Evolutionary conservation across 78 protist species (phyloP), one percentile per base, ranked within the genome.

Genomic region (Dictyostelium firmibasis): DNA sequence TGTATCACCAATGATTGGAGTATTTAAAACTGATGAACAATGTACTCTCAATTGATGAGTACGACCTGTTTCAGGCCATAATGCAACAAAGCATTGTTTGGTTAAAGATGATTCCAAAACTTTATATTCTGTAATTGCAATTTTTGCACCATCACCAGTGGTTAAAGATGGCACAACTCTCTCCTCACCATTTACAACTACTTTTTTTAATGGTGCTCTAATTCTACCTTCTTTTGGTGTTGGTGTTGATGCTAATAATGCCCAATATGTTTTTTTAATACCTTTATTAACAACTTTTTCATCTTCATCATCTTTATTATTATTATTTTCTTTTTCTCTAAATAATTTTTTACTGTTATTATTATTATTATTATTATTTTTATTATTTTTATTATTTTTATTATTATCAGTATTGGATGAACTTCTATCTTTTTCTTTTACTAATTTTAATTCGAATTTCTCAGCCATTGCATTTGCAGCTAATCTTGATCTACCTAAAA

Each of bases 41-140:
- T 89, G 94, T 1, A 89, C 94, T 69, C 97, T 81, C 1, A 91
- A 57, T 69, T 95, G 97, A 86, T 89, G 95, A 4, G 86, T 83
- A 67, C 97, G 72, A 41, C 94, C 91, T 53, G 97, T 95, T 50
- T 85, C 94, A n/a, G 97, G 97, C 78, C 82, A 91, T 8, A 95
- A 60, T 16, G 67, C 10, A 29, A 95, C 83, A 44, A 95, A 89
- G 27, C 82, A 86, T 67, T 83, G 50, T 25, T 89, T 50, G 0
- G 82, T 35, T 18, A 86, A 20, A 13, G 83, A 50, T 53, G 35
- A 53, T 53, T 86, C 84, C 23, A 84, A n/a, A 9, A 95, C 93
- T 33, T 81, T 35, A 5, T 83, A 86, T 74, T 86, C 94, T 25
- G 93, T 87, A 4, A 88, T 79, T 14, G 88, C 93, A 16, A 87